These are phyloP conservation scores for Magnusiomyces suaveolens DNA, from an alignment of 1,139 yeast species.

Conservation along the genomic window DNA sequence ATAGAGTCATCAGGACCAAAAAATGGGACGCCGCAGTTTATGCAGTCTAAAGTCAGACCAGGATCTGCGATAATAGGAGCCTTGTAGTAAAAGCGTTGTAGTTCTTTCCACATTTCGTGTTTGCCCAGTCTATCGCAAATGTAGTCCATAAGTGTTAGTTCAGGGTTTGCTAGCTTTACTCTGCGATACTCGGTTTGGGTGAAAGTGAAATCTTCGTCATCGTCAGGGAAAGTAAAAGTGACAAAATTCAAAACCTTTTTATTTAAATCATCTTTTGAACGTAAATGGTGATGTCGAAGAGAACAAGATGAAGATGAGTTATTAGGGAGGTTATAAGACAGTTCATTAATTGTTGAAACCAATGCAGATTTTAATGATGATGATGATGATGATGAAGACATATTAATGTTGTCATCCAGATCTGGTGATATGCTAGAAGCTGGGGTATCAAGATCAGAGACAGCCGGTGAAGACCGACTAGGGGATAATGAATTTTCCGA, in stretches of 20 bases:
- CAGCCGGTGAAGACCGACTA: neutral
- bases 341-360: neutral
- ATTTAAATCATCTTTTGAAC: neutral
- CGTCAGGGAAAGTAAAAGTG: conserved; percentile 11
- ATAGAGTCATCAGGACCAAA: conserved; percentile 16
- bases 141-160: conserved; percentile 10
- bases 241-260: conserved; percentile 6
- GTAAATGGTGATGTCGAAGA: neutral
- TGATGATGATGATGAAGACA: neutral
- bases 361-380: neutral
- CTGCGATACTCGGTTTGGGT: conserved; percentile 8
- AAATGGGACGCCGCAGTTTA: conserved; percentile 23
- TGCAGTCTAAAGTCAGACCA: conserved; percentile 18
- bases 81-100: conserved; percentile 17
- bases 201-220: conserved; percentile 10
- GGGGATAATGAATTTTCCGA: neutral
- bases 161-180: conserved; percentile 3
- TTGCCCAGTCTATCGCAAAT: conserved; percentile 9
- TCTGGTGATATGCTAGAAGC: neutral
- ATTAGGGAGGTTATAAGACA: neutral
- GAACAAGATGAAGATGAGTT: neutral
- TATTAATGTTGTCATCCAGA: neutral
- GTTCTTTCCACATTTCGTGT: conserved; percentile 9
- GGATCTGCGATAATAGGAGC: conserved; percentile 19
- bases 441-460: neutral